phyloP scores from a whole-genome alignment of 1,284 basidiomycete genomes.

The Vanrija sp. region DNA sequence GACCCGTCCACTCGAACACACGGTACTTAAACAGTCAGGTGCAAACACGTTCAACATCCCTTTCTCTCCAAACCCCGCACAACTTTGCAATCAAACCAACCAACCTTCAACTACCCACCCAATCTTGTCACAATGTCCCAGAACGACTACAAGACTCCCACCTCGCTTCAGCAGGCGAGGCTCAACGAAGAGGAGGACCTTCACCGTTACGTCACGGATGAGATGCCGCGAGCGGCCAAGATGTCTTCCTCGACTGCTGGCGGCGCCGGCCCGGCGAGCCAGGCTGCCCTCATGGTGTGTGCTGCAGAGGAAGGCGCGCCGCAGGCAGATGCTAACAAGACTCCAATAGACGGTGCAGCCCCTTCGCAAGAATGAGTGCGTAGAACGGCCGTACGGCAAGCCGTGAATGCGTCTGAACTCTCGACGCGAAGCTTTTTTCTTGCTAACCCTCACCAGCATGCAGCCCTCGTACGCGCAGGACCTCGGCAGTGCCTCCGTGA shows the following conservation, averaged over 20 bases:
- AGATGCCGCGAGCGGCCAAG: constrained; percentile 28
- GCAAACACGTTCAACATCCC: neutral
- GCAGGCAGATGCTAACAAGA: constrained; percentile 5
- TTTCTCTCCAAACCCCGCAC: neutral
- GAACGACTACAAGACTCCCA: neutral
- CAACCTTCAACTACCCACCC: neutral
- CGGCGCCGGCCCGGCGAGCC: neutral
- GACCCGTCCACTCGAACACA: neutral
- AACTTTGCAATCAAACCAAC: too few relatives aligned
- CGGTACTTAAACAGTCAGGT: neutral
- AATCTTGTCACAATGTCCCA: neutral
- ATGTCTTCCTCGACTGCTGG: constrained; percentile 11
- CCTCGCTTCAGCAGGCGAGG: constrained; percentile 1
- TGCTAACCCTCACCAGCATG: constrained; percentile 28
- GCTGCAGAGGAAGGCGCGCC: too few relatives aligned
- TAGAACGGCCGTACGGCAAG: constrained; percentile 4
- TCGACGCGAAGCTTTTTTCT: too few relatives aligned
- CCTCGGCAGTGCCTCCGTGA: constrained; percentile 57
- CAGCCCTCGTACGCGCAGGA: constrained; percentile 82
- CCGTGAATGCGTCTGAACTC: too few relatives aligned
- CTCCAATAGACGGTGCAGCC: constrained; percentile 48
- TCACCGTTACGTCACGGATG: constrained; percentile 43
- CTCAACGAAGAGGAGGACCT: constrained; percentile 31
- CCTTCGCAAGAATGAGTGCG: constrained; percentile 44
- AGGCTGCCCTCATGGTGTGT: constrained; percentile 7